Conservation (phyloP, 164 flowering plant species). For the Cinnamomum micranthum region DNA sequence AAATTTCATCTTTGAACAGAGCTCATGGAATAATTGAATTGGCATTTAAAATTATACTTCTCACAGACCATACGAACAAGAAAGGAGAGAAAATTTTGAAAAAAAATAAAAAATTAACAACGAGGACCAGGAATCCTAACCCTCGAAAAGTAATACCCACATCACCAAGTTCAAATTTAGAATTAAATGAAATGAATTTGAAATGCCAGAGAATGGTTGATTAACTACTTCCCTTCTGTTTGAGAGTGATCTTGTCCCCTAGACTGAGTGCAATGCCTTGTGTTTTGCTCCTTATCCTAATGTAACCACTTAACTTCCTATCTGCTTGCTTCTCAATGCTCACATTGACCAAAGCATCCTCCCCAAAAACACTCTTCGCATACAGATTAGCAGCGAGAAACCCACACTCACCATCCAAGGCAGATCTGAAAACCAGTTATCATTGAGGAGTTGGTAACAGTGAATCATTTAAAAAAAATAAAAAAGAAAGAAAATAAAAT, state of each 20-base stretch:
- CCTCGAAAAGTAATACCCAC: not conserved
- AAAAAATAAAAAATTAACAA: not conserved
- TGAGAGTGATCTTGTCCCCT: slow-evolving; percentile 97
- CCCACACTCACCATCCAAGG: slow-evolving; percentile 91
- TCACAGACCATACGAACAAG: too few species aligned
- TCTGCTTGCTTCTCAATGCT: slow-evolving; percentile 86
- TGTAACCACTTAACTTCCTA: slow-evolving; percentile 85
- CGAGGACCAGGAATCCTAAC: not conserved
- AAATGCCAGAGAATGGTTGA: not conserved
- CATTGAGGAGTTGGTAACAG: too few species aligned
- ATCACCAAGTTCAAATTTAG: not conserved
- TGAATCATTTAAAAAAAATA: not conserved
- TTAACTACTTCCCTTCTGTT: slow-evolving; percentile 69
- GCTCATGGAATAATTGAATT: too few species aligned
- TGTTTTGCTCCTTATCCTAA: slow-evolving; percentile 93
- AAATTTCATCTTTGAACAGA: too few species aligned
- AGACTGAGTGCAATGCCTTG: slow-evolving; percentile 96
- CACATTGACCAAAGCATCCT: slow-evolving; percentile 93
- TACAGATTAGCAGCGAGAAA: slow-evolving; percentile 93
- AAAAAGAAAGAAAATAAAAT: not conserved
- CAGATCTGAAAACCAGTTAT: slow-evolving; percentile 49
- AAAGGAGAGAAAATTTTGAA: not conserved
- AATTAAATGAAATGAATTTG: not conserved
- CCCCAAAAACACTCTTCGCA: slow-evolving; percentile 96
- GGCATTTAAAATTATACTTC: too few species aligned